Percentiles rank a stretch among this genome's conserved stretches.
Evolutionary conservation across 306 rosid genomes (phyloP).

Genomic region (Crataegus laevigata): DNA sequence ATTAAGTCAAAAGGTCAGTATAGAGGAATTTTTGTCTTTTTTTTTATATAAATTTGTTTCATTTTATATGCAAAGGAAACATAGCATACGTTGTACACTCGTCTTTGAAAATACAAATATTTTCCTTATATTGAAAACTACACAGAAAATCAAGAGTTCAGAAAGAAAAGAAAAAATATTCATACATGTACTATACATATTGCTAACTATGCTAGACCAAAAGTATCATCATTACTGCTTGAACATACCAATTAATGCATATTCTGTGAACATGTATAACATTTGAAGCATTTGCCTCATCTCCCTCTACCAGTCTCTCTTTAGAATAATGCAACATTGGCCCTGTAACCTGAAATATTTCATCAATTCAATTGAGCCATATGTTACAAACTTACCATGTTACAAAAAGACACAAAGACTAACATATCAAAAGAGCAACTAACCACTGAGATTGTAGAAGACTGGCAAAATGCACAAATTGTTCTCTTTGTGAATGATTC

Average conservation of each 20-base stretch:
- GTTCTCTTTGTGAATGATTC: slow-evolving; percentile 15
- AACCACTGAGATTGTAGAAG: slow-evolving; percentile 64
- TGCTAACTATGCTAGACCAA: background rate
- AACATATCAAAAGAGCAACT: background rate
- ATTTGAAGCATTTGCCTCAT: slow-evolving; percentile 46
- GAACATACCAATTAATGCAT: slow-evolving; percentile 72
- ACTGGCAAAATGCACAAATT: slow-evolving; percentile 82
- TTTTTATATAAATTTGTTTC: background rate
- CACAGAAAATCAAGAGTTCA: background rate
- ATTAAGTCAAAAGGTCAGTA: background rate
- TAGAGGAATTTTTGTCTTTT: background rate
- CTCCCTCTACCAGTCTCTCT: slow-evolving; percentile 48
- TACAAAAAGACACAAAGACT: background rate
- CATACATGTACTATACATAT: background rate
- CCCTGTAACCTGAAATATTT: slow-evolving; percentile 57
- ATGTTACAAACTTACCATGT: background rate
- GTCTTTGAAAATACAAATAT: background rate
- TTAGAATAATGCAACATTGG: slow-evolving; percentile 64
- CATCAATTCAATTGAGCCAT: background rate
- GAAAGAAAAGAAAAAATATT: background rate
- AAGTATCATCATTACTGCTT: background rate
- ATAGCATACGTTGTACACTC: background rate
- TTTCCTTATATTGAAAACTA: background rate
- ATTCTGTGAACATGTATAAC: slow-evolving; percentile 65
- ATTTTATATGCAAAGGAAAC: background rate